Evolutionary conservation across 2,329 filamentous ascomycete genomes (phyloP), one percentile per base, ranked within the genome.

Genomic region (Lachnellula willkommii): DNA sequence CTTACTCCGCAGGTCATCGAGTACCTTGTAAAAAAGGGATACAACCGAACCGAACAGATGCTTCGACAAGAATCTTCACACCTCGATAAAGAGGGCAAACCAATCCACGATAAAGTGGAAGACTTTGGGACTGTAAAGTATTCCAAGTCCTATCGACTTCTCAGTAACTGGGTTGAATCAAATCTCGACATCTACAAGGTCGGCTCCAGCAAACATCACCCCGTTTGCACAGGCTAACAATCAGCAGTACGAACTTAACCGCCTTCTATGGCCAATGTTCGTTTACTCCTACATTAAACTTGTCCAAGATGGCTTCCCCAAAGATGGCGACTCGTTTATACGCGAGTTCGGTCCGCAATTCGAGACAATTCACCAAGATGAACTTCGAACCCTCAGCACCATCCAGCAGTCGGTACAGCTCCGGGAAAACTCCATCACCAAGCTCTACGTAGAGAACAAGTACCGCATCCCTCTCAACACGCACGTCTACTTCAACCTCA

Each of bases 151-250:
- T 97, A 81, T 77, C 81, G 82, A 55, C 74, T 92, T 43, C 75
- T 95, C 43, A 85, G 81, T 61, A 81, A 83, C 61, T 99, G 92
- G 88, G 86, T 96, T 47, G 91, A 96, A 63, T 91, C 93, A 64
- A 92, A 90, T 57, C 79, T 99, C 24, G 93, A 97, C 62, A 81
- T 97, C 28, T 97, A 97, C 80, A 96, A 96, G 78, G 89, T 87
- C 71, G 65, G 73, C 58, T 39, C 11, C n/a, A 49, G 15, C 32
- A 45, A 54, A 32, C 39, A 32, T n/a, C 22, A 2, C 5, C 37
- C 22, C 15, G 22, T 17, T 20, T 54, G 22, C 40, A 47, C n/a
- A 43, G 14, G 14, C 42, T 45, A 20, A 45, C 17, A 5, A 58
- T 24, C 54, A 57, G 12, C 60, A 92, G 84, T 90, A 93, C 46